Evolutionary conservation across 2,329 filamentous ascomycete species (phyloP).

Genomic region (Fusarium sororula): DNA sequence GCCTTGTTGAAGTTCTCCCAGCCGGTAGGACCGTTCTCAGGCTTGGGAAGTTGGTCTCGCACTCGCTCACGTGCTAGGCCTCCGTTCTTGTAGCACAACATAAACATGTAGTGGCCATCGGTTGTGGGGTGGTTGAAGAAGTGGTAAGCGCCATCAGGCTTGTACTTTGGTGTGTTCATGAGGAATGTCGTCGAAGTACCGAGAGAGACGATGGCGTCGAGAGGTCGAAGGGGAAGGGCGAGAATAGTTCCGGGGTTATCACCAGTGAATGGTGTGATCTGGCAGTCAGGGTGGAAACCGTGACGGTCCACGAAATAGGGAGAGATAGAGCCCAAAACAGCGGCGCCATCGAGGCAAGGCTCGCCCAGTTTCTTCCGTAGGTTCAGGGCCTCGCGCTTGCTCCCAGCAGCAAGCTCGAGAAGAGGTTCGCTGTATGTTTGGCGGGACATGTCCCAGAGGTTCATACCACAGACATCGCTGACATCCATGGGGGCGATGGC

Average conservation of each 20-base stretch:
- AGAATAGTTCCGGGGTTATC: slow-evolving; percentile 98
- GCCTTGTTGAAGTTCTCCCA: slow-evolving; percentile 86
- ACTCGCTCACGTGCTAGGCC: slow-evolving; percentile 91
- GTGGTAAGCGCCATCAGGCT: slow-evolving; percentile 89
- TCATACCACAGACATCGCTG: slow-evolving; percentile 95
- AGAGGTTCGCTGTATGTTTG: slow-evolving; percentile 79
- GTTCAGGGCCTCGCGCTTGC: slow-evolving; percentile 65
- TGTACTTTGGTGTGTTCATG: slow-evolving; percentile 94
- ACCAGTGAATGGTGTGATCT: slow-evolving; percentile 87
- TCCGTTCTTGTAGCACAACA: slow-evolving; percentile 99
- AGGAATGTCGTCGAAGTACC: slow-evolving; percentile 97
- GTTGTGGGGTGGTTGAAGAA: slow-evolving; percentile 99
- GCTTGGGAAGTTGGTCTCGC: slow-evolving; percentile 77
- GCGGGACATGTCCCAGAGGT: slow-evolving; percentile 88
- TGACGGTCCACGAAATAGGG: slow-evolving; percentile 82
- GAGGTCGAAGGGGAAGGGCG: slow-evolving; percentile 83
- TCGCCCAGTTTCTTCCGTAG: slow-evolving; percentile 82
- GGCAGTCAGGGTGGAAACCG: slow-evolving; percentile 78
- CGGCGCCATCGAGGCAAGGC: slow-evolving; percentile 82
- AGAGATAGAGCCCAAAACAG: slow-evolving; percentile 78
- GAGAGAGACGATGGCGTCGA: slow-evolving; percentile 93
- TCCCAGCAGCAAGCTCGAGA: slow-evolving; percentile 77
- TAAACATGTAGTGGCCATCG: slow-evolving; percentile 95
- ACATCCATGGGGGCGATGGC: slow-evolving; percentile 89
- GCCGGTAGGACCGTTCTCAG: slow-evolving; percentile 56